Base-by-base conservation (phyloP, 208 protist species). In the Leishmania aethiopica region DNA sequence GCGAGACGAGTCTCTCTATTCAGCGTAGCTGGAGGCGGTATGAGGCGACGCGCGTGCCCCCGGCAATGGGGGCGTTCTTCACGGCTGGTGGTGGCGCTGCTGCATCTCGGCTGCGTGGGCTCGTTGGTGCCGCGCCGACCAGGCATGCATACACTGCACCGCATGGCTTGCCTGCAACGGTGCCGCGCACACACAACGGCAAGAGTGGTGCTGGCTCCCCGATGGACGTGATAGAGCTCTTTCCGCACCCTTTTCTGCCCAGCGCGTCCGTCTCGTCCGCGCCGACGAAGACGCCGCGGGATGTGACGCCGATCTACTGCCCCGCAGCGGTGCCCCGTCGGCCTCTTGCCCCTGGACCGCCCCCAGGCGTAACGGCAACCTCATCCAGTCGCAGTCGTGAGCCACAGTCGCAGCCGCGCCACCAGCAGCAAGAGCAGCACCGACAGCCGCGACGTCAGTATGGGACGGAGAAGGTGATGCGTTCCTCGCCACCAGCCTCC, bases 11-110 rank as follows among this genome's bases (percentile, higher is more conserved):
- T n/a, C 66, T 81, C 55, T 82, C 88, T 45, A 96, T 97, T 69
- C 79, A 89, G 83, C 87, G 84, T 60, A 97, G 93, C 82, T 94
- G 93, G 92, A 73, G 83, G 80, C 88, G 95, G 11, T 97, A 92
- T 77, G 53, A 89, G n/a, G 83, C 40, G 17, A 80, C 76, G 6
- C 84, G 80, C 49, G 57, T 40, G 7, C 75, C 57, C 11, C 73
- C 57, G 17, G 57, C 80, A 17, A 55, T 1, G 53, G 53, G 71
- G 28, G 66, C 76, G 51, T 77, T 59, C 78, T 40, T 75, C 77
- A 49, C 32, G 40, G 32, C 51, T 22, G 57, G 49, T 53, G 73
- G 13, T 53, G 32, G 47, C 57, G 51, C 28, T 28, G 35, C 40
- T 40, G 62, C 57, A 51, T 67, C 35, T 49, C 67, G 55, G 40